Conservation (phyloP, 1,284 basidiomycete species). For the Ustilago sp. region DNA sequence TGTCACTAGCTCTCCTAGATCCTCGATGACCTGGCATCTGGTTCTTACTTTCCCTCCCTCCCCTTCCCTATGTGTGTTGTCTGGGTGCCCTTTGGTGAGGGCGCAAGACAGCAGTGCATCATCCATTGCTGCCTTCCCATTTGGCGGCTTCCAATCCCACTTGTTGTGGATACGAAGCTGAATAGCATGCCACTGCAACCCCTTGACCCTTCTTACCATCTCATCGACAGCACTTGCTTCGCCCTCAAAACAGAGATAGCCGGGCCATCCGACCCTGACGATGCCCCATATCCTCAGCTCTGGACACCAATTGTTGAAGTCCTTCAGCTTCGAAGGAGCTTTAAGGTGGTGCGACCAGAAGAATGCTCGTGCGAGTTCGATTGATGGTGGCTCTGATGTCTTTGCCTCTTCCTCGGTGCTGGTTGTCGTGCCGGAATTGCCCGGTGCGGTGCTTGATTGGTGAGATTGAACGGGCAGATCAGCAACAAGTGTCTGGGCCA, state of each 20-base stretch:
- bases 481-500: conserved; percentile 28
- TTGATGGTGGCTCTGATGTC: not conserved
- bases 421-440: not conserved
- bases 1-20: conserved; percentile 37
- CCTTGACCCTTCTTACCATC: conserved; percentile 52
- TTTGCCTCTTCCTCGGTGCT: not conserved
- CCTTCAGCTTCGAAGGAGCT: conserved; percentile 54
- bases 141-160: conserved; percentile 19
- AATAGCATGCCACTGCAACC: conserved; percentile 56
- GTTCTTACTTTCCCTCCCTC: conserved; percentile 31
- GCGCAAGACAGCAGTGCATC: conserved; percentile 38
- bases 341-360: conserved; percentile 57
- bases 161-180: conserved; percentile 32
- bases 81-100: conserved; percentile 19
- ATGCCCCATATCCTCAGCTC: conserved; percentile 53
- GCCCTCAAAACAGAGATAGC: conserved; percentile 61
- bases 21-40: conserved; percentile 46
- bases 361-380: conserved; percentile 35
- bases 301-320: conserved; percentile 53
- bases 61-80: conserved; percentile 8
- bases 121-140: conserved; percentile 1
- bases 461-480: conserved; percentile 7
- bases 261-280: conserved; percentile 55
- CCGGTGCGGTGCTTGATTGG: not conserved
- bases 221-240: conserved; percentile 40